Evolutionary conservation across 2,329 filamentous ascomycete species (phyloP).

Genomic region (Moelleriella libera): DNA sequence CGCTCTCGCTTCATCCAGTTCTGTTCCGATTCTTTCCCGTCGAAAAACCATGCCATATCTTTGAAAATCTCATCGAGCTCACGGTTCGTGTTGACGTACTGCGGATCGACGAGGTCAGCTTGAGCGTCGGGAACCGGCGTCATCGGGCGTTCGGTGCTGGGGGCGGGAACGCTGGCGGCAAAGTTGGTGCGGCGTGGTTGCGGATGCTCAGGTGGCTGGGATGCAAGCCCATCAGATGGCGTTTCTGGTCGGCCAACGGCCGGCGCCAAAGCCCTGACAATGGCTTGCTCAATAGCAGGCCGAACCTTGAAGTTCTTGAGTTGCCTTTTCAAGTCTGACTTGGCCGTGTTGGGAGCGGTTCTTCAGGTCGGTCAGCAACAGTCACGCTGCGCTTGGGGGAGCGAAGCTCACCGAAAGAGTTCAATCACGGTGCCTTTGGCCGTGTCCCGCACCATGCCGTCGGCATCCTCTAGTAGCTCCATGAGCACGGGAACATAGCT

Average conservation of each 20-base stretch:
- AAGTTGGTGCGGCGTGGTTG: slow-evolving; percentile 27
- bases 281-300: slow-evolving; percentile 70
- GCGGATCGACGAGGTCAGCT: slow-evolving; percentile 58
- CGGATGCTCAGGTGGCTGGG: slow-evolving; percentile 1
- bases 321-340: slow-evolving; percentile 79
- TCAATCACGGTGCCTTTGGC: slow-evolving; percentile 77
- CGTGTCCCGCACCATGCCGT: slow-evolving; percentile 71
- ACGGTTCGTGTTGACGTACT: slow-evolving; percentile 69
- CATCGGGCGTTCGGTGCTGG: slow-evolving; percentile 33
- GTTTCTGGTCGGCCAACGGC: slow-evolving; percentile 26
- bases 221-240: slow-evolving; percentile 23
- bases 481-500: slow-evolving; percentile 72
- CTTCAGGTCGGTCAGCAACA: slow-evolving; percentile 22
- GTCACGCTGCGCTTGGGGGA: not conserved
- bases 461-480: slow-evolving; percentile 78
- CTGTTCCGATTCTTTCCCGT: slow-evolving; percentile 77
- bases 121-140: slow-evolving; percentile 53
- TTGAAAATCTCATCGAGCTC: slow-evolving; percentile 81
- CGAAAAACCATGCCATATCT: slow-evolving; percentile 69
- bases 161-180: slow-evolving; percentile 36
- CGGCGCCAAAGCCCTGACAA: slow-evolving; percentile 59
- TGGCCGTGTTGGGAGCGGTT: slow-evolving; percentile 66
- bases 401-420: slow-evolving; percentile 54
- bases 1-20: slow-evolving; percentile 88
- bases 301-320: slow-evolving; percentile 73